Conservation (phyloP, 495 filamentous ascomycete genomes). For the Trichoderma erinaceum region DNA sequence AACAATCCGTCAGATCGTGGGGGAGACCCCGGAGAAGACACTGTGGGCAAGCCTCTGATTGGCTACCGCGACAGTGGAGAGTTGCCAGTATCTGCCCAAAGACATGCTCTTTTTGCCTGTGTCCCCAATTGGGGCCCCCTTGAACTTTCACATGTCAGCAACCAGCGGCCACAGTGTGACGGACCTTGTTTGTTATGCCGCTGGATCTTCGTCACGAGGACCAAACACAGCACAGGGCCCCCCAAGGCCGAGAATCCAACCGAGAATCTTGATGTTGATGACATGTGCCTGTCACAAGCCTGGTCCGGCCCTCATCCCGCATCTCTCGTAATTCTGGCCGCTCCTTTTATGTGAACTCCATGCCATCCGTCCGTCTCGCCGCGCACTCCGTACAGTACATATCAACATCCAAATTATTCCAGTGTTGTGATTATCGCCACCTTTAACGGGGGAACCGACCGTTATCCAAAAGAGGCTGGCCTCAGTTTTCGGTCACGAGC, state of each 20-base stretch:
- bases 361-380: not conserved
- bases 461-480: not conserved
- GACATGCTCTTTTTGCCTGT: too few species aligned
- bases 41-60: not conserved
- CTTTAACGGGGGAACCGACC: not conserved
- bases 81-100: too few species aligned
- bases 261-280: not conserved
- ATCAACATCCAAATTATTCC: not conserved
- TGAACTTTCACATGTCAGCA: conserved; percentile 9
- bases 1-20: conserved; percentile 11
- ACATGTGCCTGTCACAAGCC: conserved; percentile 10
- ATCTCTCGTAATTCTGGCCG: not conserved
- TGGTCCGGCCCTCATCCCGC: not conserved
- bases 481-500: not conserved
- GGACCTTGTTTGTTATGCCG: not conserved
- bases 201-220: not conserved
- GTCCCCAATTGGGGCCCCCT: too few species aligned
- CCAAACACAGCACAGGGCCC: not conserved
- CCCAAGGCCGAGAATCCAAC: not conserved
- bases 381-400: not conserved
- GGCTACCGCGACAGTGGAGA: conserved; percentile 17
- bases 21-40: conserved; percentile 6
- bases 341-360: not conserved
- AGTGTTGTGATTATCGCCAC: not conserved
- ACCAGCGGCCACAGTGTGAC: not conserved